Evolutionary conservation across 163 green algal genomes (phyloP), one percentile per base, ranked within the genome.

Genomic region (Scenedesmus sp.): DNA sequence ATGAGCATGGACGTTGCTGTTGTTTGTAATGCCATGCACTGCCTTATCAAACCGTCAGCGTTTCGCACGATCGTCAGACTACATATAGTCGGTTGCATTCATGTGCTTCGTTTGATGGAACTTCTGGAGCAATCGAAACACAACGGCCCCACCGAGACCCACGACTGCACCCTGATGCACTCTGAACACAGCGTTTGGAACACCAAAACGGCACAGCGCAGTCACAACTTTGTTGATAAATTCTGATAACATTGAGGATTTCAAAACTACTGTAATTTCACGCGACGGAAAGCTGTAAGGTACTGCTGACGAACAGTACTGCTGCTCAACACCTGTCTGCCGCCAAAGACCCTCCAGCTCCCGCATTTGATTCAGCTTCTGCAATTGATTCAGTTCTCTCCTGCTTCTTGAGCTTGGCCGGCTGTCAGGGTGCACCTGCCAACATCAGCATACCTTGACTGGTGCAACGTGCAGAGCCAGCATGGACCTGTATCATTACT

Each of bases 401-500:
- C 16, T 20, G 62, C n/a, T 73, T 10, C 62, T 73, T 13, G 62
- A 34, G 18, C 66, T 13, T 46, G 20, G 23, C 23, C 23, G 46
- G 70, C 5, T 23, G 52, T 46, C 70, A 34, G 2, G 16, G 16
- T 8, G 5, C 70, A 79, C 52, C 70, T 52, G 12, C 23, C 70
- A 79, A 13, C 70, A 79, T 79, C 70, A 79, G 70, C 70, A 79
- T 5, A 52, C 70, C 23, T 52, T 76, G 23, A 52, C 23, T 79
- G 70, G 4, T 23, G 12, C 5, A 79, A 23, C 52, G 23, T 6
- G 23, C 26, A 82, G 34, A 59, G 23, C 16, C n/a, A 77, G 59
- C 57, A 84, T 84, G 86, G 86, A 90, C 54, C 2, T 70, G 4
- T 90, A 73, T 18, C 86, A 90, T 54, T 67, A 26, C 18, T 86